These are phyloP conservation scores for Apostasia ramifera DNA, from an alignment of 106 monocot genomes.

Conservation along the genomic window DNA sequence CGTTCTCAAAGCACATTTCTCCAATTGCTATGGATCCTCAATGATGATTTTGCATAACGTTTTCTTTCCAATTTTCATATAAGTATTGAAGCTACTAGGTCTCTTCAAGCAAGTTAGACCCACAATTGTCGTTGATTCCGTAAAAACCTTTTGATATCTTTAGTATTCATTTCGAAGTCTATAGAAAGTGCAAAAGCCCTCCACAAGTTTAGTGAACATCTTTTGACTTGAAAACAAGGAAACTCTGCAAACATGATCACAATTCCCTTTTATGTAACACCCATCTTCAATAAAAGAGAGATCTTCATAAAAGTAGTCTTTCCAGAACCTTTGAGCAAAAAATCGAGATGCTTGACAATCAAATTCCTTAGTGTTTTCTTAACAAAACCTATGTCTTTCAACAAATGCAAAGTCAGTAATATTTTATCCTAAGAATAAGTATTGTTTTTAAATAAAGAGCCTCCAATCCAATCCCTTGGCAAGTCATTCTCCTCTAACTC, in stretches of 20 bases:
- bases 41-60: slow-evolving; percentile 43
- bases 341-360: slow-evolving; percentile 27
- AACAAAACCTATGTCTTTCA: slow-evolving; percentile 33
- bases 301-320: slow-evolving; percentile 15
- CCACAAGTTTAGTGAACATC: slow-evolving; percentile 31
- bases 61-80: slow-evolving; percentile 21
- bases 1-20: slow-evolving; percentile 27
- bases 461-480: slow-evolving; percentile 38
- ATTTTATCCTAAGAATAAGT: slow-evolving; percentile 52
- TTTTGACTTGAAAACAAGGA: slow-evolving; percentile 27
- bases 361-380: slow-evolving; percentile 21
- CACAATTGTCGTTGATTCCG: slow-evolving; percentile 25
- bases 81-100: slow-evolving; percentile 21
- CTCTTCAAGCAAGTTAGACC: slow-evolving; percentile 37
- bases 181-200: slow-evolving; percentile 32
- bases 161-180: slow-evolving; percentile 35
- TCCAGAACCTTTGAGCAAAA: slow-evolving; percentile 50
- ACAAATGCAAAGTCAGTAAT: slow-evolving; percentile 28
- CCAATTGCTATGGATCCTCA: slow-evolving; percentile 47
- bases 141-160: slow-evolving; percentile 35
- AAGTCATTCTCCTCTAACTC: slow-evolving; percentile 38
- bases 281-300: slow-evolving; percentile 42
- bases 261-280: slow-evolving; percentile 29
- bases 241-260: slow-evolving; percentile 29
- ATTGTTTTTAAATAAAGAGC: slow-evolving; percentile 30